Conservation (phyloP, 2,329 filamentous ascomycete genomes). For the Bertia moriformis region DNA sequence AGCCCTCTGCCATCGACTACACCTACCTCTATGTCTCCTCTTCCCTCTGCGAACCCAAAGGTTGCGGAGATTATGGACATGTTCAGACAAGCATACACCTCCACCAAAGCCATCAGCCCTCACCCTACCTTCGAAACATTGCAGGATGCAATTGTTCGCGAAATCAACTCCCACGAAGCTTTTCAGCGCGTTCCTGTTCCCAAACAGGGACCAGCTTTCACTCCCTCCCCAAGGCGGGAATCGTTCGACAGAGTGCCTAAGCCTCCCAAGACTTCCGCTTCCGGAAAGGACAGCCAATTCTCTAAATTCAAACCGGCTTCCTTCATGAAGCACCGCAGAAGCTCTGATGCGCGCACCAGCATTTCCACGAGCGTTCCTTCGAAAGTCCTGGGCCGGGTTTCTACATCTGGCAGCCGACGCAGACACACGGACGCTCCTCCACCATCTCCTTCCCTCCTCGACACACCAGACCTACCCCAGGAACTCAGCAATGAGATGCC, state of each 20-base stretch:
- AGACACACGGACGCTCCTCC: conserved; percentile 22
- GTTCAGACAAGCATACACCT: conserved; percentile 19
- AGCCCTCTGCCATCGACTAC: conserved; percentile 16
- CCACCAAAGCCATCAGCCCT: conserved; percentile 11
- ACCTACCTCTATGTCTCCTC: conserved; percentile 9
- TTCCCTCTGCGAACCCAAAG: conserved; percentile 13
- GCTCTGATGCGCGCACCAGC: conserved; percentile 12
- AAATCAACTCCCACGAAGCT: conserved; percentile 25
- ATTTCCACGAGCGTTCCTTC: conserved; percentile 12
- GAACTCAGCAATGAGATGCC: too few relatives aligned
- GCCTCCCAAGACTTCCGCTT: conserved; percentile 7
- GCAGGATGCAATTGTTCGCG: conserved; percentile 23
- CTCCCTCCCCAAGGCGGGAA: conserved; percentile 10
- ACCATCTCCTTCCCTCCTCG: conserved; percentile 12
- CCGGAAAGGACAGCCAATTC: conserved; percentile 13
- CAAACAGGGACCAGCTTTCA: conserved; percentile 14
- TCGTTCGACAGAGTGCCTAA: conserved; percentile 8
- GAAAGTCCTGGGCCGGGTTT: conserved; percentile 7
- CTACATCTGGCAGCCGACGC: conserved; percentile 8
- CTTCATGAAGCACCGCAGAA: conserved; percentile 11
- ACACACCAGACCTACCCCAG: too few relatives aligned
- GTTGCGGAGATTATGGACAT: conserved; percentile 22
- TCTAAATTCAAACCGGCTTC: conserved; percentile 13
- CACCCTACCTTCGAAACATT: conserved; percentile 21
- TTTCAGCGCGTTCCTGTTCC: conserved; percentile 18